Conservation (phyloP, 1,284 basidiomycete species). For the Sparassis latifolia region DNA sequence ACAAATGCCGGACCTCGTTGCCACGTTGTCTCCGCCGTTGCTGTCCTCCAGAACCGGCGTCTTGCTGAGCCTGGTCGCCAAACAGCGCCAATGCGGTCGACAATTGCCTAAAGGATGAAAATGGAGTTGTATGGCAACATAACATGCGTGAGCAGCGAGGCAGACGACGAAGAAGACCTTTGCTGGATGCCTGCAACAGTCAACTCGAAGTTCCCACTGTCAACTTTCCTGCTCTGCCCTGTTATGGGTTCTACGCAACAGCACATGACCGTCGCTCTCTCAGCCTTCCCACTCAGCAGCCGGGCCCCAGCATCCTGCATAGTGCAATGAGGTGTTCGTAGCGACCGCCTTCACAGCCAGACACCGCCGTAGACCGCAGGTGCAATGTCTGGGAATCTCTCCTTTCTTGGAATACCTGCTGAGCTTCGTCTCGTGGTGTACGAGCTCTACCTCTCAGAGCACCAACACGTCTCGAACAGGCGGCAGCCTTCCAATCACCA, state of each 20-base stretch:
- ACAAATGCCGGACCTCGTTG: conserved; percentile 15
- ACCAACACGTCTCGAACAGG: conserved; percentile 16
- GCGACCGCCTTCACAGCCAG: no score
- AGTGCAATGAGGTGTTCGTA: no score
- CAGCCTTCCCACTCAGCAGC: not conserved
- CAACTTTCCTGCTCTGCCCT: conserved; percentile 8
- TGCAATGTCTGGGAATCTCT: conserved; percentile 8
- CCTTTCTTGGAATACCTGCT: conserved; percentile 27
- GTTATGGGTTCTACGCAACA: conserved; percentile 20
- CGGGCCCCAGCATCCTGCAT: no score
- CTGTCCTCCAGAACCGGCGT: conserved; percentile 13
- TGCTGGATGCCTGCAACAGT: not conserved
- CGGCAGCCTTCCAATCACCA: conserved; percentile 32
- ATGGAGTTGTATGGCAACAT: conserved; percentile 7
- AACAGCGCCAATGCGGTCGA: not conserved
- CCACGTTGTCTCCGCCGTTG: conserved; percentile 19
- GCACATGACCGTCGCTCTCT: conserved; percentile 12
- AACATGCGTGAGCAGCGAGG: conserved; percentile 24
- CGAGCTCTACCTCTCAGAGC: conserved; percentile 22
- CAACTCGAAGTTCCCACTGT: not conserved
- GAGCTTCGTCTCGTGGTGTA: conserved; percentile 34
- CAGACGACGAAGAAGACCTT: conserved; percentile 8
- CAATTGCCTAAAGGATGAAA: conserved; percentile 5
- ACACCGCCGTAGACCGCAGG: no score
- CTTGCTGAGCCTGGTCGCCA: conserved; percentile 4